Evolutionary conservation across 352 stramenopile species (phyloP), one percentile per base, ranked within the genome.

Genomic region (Phytopythium cucurbitacearum): DNA sequence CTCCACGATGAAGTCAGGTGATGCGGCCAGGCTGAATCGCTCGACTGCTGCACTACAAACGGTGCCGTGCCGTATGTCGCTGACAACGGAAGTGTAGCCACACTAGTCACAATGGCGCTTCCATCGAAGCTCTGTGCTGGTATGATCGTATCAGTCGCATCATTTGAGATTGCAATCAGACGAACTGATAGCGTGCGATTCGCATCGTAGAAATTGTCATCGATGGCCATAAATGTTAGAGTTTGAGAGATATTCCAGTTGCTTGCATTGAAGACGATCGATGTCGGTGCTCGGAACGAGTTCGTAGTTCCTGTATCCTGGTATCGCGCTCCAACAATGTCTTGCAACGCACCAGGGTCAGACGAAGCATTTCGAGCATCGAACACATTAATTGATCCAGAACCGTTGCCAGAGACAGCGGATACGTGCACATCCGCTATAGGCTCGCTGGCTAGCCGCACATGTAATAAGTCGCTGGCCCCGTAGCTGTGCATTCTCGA

Each of bases 401-500:
- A 79, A 3, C 53, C 48, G 1, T 45, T 9, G 12, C 84, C 62
- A 2, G 59, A 3, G 7, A 76, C 42, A 16, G 76, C 62, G 10
- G 64, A 67, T 13, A 91, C 47, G 8, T 72, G 48, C 9, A 82
- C 69, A 51, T 85, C 62, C 32, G 45, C 46, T 1, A 87, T 46
- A 16, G 80, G 80, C 43, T 91, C 80, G 21, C 77, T 91, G 4
- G 77, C 51, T 15, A 91, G 65, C 15, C 52, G 65, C 33, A 91
- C 60, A 13, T 54, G 38, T 0, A 91, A 37, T 8, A 52, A 59
- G 1, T 64, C 64, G 0, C 51, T 45, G 9, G 40, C 48, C 2
- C 80, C 80, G 50, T 58, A 64, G 33, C 69, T 43, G 42, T 91
- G 80, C 73, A 87, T 91, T 33, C 74, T 64, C 15, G 76, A 88